Evolutionary conservation across 2,329 filamentous ascomycete genomes (phyloP), one percentile per base, ranked within the genome.

Genomic region (Alternaria angustiovoidea): DNA sequence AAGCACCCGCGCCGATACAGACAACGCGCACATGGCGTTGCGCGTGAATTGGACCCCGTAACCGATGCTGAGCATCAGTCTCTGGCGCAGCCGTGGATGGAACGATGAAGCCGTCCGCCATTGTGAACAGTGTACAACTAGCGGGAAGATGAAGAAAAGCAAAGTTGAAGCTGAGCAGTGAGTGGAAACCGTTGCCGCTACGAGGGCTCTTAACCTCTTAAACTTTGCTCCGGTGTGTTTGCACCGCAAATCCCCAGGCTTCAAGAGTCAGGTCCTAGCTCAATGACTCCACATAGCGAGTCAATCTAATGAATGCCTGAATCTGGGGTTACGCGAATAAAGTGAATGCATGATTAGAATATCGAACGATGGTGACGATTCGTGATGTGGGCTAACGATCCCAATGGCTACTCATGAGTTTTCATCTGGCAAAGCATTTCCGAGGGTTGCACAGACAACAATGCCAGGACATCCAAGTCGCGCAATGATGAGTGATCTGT

Each of bases 1-100:
- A 81, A 1, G 81, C 80, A 11, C 83, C 83, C 8, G 83, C 82
- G 6, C 83, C 83, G 39, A 85, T 72, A 62, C 80, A 82, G 20
- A 85, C 76, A 18, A 79, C 61, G 54, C 73, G 70, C 16, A 79
- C 72, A 70, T 75, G 75, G 34, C 76, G 70, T 43, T 74, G 67
- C 24, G 75, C 70, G 59, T 79, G 75, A 20, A 79, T 78, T 11
- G 76, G 76, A 0, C 72, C 71, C 9, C 59, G 49, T 20, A 73
- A 55, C 26, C 75, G 70, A 38, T 68, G 63, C 57, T 71, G 62
- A 39, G 71, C 69, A 61, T 76, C 71, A 8, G 59, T 65, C 51
- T 71, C 68, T 11, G 67, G 64, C n/a, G 48, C 55, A 41, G 30
- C 52, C 24, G 62, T 63, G n/a, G 66, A 66, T 14, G 73, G 72